These are phyloP conservation scores for Colletotrichum sp. DNA, from an alignment of 2,329 filamentous ascomycete genomes.

Conservation along the genomic window DNA sequence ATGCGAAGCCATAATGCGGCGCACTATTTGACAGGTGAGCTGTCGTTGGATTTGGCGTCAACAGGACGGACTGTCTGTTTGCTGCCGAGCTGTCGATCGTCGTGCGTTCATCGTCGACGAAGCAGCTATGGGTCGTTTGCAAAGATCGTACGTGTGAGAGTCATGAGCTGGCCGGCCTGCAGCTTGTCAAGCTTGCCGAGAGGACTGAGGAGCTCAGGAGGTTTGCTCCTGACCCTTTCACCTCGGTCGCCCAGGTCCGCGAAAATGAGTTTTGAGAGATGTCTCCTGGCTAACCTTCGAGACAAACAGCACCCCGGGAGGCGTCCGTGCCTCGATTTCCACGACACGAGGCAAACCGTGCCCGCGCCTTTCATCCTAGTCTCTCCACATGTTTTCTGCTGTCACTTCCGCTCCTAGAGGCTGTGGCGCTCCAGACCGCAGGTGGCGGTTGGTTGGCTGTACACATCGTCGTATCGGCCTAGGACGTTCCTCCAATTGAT, in stretches of 20 bases:
- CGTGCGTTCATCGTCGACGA: neutral
- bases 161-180: neutral
- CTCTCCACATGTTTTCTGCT: conserved; percentile 11
- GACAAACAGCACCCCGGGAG: neutral
- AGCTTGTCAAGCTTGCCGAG: neutral
- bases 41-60: conserved; percentile 1
- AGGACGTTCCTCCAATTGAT: neutral
- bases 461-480: neutral
- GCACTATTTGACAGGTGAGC: neutral
- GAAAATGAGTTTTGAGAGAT: neutral
- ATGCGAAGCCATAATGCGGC: neutral
- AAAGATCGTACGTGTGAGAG: neutral
- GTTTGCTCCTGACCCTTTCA: neutral
- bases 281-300: neutral
- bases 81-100: neutral
- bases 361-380: conserved; percentile 6
- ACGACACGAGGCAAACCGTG: conserved; percentile 3
- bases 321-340: neutral
- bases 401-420: neutral
- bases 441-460: neutral
- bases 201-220: neutral
- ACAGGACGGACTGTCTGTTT: neutral
- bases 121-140: neutral
- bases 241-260: neutral
- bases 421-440: neutral